phyloP scores from a whole-genome alignment of 176 grass and related monocot genomes.

The Phyllostachys edulis region DNA sequence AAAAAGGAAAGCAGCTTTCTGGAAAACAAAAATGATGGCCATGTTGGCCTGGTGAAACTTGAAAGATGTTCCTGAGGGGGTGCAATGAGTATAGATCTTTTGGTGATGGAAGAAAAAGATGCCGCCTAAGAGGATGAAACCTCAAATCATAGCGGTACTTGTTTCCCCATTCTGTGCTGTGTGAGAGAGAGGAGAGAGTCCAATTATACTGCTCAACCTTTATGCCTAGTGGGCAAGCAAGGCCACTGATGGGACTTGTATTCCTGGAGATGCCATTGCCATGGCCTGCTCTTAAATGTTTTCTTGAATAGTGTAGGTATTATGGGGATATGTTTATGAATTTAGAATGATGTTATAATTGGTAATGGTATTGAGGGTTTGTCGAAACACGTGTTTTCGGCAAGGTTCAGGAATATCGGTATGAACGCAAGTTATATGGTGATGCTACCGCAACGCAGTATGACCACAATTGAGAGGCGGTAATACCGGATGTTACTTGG shows the following conservation, averaged over 20 bases:
- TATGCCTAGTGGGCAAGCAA: slow-evolving; percentile 15
- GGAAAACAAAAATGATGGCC: background rate
- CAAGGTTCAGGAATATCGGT: too few species aligned
- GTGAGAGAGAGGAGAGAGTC: slow-evolving; percentile 16
- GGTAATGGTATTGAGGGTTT: too few species aligned
- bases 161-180: slow-evolving; percentile 23
- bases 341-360: too few species aligned
- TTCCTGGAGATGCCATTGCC: slow-evolving; percentile 35
- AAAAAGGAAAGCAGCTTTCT: background rate
- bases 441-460: too few species aligned
- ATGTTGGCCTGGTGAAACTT: slow-evolving; percentile 24
- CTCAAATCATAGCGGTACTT: slow-evolving; percentile 63
- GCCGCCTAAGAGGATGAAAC: slow-evolving; percentile 50
- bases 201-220: slow-evolving; percentile 14
- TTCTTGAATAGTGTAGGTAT: too few species aligned
- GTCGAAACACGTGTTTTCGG: too few species aligned
- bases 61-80: slow-evolving; percentile 6
- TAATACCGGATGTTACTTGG: too few species aligned
- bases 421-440: too few species aligned
- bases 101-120: slow-evolving; percentile 47
- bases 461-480: too few species aligned
- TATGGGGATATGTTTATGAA: too few species aligned
- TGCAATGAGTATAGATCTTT: slow-evolving; percentile 49
- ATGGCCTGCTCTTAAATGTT: too few species aligned
- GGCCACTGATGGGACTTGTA: slow-evolving; percentile 36